Conservation (phyloP, 1,139 yeast genomes). For the Zygosaccharomyces sapae region DNA sequence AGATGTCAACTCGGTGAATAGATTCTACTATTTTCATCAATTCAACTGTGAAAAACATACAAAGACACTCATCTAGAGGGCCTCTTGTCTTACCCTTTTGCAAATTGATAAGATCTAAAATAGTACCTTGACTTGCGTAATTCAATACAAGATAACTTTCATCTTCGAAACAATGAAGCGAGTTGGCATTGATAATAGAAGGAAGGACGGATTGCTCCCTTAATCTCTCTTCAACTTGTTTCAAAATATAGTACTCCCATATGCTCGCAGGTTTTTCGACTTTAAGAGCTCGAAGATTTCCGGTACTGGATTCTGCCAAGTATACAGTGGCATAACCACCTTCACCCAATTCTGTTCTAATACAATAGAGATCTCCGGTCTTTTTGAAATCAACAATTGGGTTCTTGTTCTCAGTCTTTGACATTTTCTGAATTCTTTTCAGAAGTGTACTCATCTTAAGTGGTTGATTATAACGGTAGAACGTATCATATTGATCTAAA, state of each 20-base stretch:
- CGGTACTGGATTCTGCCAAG: constrained; percentile 62
- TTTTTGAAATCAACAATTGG: constrained; percentile 35
- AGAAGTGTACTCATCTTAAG: constrained; percentile 37
- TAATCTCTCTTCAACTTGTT: constrained; percentile 45
- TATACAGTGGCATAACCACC: constrained; percentile 83
- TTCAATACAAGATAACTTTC: constrained; percentile 73
- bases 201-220: constrained; percentile 29
- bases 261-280: constrained; percentile 65
- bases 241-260: constrained; percentile 80
- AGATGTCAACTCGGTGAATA: constrained; percentile 59
- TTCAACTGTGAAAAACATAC: constrained; percentile 61
- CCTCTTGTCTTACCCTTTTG: constrained; percentile 35
- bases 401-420: constrained; percentile 39
- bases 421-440: constrained; percentile 39
- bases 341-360: constrained; percentile 62
- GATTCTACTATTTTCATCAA: constrained; percentile 56
- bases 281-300: constrained; percentile 62
- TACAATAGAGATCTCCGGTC: constrained; percentile 51
- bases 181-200: constrained; percentile 50
- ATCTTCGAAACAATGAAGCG: constrained; percentile 57
- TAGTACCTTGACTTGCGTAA: constrained; percentile 68
- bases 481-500: constrained; percentile 35
- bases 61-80: constrained; percentile 55
- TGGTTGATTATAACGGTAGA: constrained; percentile 32
- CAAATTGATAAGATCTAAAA: constrained; percentile 65